Evolutionary conservation across 768 basidiomycete species (phyloP).

Genomic region (Rubroboletus satanas): DNA sequence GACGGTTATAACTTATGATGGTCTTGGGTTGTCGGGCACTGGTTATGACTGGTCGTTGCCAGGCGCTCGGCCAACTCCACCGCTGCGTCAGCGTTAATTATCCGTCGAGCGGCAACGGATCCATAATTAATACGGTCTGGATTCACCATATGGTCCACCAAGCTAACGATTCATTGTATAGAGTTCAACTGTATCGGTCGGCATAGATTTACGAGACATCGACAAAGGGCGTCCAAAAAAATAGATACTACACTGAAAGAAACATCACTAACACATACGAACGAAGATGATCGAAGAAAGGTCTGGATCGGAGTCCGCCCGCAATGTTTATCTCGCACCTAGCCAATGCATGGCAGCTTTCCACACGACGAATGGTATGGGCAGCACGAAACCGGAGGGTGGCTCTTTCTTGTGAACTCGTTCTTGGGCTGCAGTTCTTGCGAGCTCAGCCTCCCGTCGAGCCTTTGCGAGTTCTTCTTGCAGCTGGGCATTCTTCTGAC

Average conservation of each 20-base stretch:
- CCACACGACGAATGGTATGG: conserved; percentile 35
- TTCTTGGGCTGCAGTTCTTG: conserved; percentile 24
- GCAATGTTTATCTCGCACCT: conserved; percentile 21
- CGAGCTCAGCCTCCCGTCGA: conserved; percentile 25
- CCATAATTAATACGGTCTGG: neutral
- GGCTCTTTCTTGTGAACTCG: conserved; percentile 28
- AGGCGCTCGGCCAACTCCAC: too few species aligned
- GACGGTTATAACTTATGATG: too few species aligned
- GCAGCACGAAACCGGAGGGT: conserved; percentile 26
- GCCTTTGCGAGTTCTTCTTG: conserved; percentile 31
- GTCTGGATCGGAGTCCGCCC: neutral
- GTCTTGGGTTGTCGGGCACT: too few species aligned
- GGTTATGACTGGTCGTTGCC: too few species aligned
- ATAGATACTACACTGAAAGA: conserved; percentile 17
- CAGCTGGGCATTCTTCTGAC: conserved; percentile 25
- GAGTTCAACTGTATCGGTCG: conserved; percentile 4
- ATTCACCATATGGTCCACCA: neutral
- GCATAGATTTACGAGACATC: neutral
- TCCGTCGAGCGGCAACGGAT: neutral
- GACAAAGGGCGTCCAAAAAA: neutral
- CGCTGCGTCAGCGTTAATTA: too few species aligned
- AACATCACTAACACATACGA: neutral
- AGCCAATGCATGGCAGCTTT: conserved; percentile 33
- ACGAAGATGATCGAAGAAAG: neutral
- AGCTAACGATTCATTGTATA: conserved; percentile 1